These are phyloP conservation scores for Nakazawaea ernobii DNA, from an alignment of 805 yeast species.

Conservation along the genomic window DNA sequence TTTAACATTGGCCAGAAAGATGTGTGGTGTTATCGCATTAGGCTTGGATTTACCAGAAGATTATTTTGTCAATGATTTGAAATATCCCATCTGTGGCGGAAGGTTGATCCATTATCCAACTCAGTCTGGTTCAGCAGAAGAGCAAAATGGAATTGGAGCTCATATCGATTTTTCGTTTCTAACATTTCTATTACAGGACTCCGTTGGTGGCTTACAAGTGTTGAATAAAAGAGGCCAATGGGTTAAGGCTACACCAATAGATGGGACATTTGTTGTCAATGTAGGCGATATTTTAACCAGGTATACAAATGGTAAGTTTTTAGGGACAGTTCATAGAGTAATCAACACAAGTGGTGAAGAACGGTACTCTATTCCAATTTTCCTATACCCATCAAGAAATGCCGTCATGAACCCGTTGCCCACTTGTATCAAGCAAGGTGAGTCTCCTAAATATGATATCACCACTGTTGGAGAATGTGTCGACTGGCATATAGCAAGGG, in stretches of 20 bases:
- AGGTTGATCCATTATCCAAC: conserved; percentile 30
- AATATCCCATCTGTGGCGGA: conserved; percentile 22
- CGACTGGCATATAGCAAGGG: conserved; percentile 10
- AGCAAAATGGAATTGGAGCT: conserved; percentile 31
- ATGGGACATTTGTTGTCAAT: conserved; percentile 29
- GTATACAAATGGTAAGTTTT: conserved; percentile 31
- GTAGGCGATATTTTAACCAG: conserved; percentile 33
- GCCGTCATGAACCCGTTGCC: conserved; percentile 18
- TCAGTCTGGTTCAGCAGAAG: conserved; percentile 20
- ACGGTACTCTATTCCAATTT: conserved; percentile 25
- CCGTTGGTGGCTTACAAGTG: conserved; percentile 33
- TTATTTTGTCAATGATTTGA: conserved; percentile 20
- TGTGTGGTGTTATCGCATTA: conserved; percentile 23
- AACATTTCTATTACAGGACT: conserved; percentile 29
- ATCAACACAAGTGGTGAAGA: conserved; percentile 22
- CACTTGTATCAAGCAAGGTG: conserved; percentile 14
- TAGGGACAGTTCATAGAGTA: conserved; percentile 35
- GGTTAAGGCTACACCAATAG: conserved; percentile 28
- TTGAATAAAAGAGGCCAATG: conserved; percentile 25
- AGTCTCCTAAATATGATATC: conserved; percentile 6
- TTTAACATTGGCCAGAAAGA: conserved; percentile 19
- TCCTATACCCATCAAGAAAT: conserved; percentile 19
- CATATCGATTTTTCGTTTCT: conserved; percentile 33
- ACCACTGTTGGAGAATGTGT: conserved; percentile 8
- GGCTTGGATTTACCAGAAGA: conserved; percentile 24